Conservation (phyloP, 352 stramenopile genomes). For the Halophytophthora polymorphica region DNA sequence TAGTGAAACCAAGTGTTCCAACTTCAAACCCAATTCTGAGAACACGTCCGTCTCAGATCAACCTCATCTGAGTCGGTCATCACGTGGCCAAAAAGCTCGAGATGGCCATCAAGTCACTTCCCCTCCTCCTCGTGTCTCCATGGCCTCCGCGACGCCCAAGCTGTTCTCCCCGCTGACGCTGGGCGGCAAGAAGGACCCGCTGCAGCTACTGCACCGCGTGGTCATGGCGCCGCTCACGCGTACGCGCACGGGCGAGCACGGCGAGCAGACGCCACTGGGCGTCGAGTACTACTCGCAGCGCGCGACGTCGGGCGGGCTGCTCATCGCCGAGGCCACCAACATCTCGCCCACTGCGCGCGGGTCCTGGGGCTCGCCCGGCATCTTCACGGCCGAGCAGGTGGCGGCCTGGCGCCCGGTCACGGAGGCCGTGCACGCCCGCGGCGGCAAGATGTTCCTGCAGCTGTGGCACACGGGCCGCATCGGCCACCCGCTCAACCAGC, state of each 20-base stretch:
- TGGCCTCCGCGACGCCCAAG: constrained; percentile 23
- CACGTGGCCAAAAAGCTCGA: too few relatives aligned
- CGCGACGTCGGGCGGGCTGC: constrained; percentile 46
- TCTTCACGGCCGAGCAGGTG: constrained; percentile 54
- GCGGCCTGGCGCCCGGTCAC: constrained; percentile 51
- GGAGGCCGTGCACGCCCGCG: constrained; percentile 67
- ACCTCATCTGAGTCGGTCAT: too few relatives aligned
- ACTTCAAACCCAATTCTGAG: too few relatives aligned
- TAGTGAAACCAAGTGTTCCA: background rate
- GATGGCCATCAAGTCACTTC: too few relatives aligned
- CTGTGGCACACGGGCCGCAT: constrained; percentile 86
- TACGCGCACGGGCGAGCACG: constrained; percentile 34
- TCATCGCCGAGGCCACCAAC: constrained; percentile 64
- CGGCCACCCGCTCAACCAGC: constrained; percentile 66
- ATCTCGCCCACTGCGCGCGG: constrained; percentile 43
- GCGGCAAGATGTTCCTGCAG: constrained; percentile 80
- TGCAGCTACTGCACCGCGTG: constrained; percentile 58
- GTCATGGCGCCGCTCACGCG: constrained; percentile 68
- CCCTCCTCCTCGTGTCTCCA: too few relatives aligned
- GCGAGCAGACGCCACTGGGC: constrained; percentile 34
- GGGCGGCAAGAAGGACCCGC: constrained; percentile 45
- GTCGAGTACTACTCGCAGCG: constrained; percentile 65
- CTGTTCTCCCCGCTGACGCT: constrained; percentile 63
- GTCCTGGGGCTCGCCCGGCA: constrained; percentile 48
- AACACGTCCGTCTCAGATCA: too few relatives aligned